These are phyloP conservation scores for Eugenia klotzschiana DNA, from an alignment of 441 rosid species.

Conservation along the genomic window DNA sequence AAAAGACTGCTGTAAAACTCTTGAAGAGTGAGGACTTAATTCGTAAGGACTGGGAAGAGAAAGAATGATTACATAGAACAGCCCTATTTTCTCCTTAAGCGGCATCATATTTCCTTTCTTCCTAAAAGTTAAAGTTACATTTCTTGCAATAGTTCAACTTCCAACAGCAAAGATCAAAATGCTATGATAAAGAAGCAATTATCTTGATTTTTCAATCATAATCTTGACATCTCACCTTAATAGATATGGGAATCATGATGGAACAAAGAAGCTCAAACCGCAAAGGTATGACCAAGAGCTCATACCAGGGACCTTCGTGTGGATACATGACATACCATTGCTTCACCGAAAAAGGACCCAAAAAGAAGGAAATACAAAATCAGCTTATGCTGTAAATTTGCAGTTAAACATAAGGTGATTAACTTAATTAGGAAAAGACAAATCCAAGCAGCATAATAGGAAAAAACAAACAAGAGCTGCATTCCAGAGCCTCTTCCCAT, in stretches of 20 bases:
- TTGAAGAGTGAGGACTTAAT: neutral
- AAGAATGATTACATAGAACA: neutral
- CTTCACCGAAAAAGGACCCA: constrained; percentile 20
- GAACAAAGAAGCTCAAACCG: constrained; percentile 99
- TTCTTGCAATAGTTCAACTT: neutral
- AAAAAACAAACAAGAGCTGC: neutral
- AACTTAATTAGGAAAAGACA: neutral
- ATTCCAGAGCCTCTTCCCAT: neutral
- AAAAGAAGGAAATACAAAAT: neutral
- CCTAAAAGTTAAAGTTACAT: neutral
- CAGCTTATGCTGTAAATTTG: neutral
- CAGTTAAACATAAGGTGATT: neutral
- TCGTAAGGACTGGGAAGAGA: neutral
- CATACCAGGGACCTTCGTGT: constrained; percentile 91
- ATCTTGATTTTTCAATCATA: neutral
- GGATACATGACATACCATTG: constrained; percentile 97
- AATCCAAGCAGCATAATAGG: neutral
- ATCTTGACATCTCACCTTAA: constrained; percentile 44
- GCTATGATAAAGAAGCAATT: neutral
- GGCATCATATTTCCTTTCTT: neutral
- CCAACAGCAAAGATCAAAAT: neutral
- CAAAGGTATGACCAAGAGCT: constrained; percentile 78
- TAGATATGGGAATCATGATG: constrained; percentile 97
- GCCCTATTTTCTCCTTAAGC: neutral
- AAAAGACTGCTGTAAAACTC: neutral